Evolutionary conservation across 305 asterid species (phyloP), one percentile per base, ranked within the genome.

Genomic region (Petunia hybrid): DNA sequence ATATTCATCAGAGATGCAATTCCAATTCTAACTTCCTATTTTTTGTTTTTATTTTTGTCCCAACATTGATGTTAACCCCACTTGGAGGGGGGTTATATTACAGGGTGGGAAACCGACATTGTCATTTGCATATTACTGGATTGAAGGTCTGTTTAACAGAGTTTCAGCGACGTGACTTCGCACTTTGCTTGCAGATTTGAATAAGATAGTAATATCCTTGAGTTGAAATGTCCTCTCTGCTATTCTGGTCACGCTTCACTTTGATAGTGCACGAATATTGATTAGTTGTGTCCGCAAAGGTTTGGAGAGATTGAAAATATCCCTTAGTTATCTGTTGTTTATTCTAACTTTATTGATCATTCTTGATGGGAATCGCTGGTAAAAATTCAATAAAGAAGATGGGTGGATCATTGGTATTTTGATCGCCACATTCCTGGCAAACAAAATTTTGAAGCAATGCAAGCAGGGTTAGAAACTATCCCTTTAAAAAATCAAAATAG

Each of bases 1-100:
- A 56, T 94, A 92, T 75, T 9, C 93, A 31, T 69, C 97, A 9
- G 94, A 88, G 86, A 94, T 94, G 98, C 97, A 87, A 75, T 94
- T 94, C 90, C 98, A 94, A 39, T 94, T 94, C 83, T 94, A 86
- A 80, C 36, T 38, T 62, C 40, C 43, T 9, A 16, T 48, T 35
- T 48, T 31, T 4, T 2, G 43, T 35, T 71, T 48, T 46, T 14
- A 10, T 48, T 35, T 10, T 71, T 35, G 12, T 71, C 45, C 4
- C 45, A 0, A 2, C 78, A 3, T 12, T 71, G 13, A 70, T 22
- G 46, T 1, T 5, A 10, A 4, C 40, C 59, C 22, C 40, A 13
- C 43, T 46, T 14, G 3, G 3, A 16, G 13, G 39, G 71, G 10
- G 48, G 10, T 12, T 48, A 2, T 6, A 8, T 5, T 68, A 68